Evolutionary conservation across 1,284 basidiomycete genomes (phyloP), one percentile per base, ranked within the genome.

Genomic region (Papiliotrema terrestris): DNA sequence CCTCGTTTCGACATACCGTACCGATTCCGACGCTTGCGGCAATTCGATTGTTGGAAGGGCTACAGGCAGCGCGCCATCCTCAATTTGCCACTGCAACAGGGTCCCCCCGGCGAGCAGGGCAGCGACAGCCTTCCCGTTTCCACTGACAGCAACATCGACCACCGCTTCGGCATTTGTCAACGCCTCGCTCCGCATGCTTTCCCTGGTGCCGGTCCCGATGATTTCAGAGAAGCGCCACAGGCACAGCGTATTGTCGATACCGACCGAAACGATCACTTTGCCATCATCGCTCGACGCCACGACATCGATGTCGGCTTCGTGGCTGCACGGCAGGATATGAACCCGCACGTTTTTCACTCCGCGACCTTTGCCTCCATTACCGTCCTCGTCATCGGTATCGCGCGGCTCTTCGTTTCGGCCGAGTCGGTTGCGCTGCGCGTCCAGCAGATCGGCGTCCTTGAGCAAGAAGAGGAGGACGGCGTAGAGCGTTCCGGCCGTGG

Each of bases 391-490:
- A 6, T 84, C 69, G 13, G 53, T 54, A 9, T 59, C 61, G 8
- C 66, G 56, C 9, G 59, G 59, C 11, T 58, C 59, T 45, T 63
- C 58, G 25, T 59, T 57, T 43, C 72, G n/a, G 74, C 65, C 58
- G 66, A 76, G 51, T 64, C 64, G 55, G 55, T 87, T 82, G 43
- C 86, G 81, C 67, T 93, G 91, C 4, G 88, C 87, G 66, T 94
- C 92, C 15, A 97, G 82, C 1, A 93, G 82, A 58, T 98, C 92
- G 0, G 91, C 85, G 62, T 96, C 88, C 77, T 95, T 95, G 56
- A 97, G 80, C 1, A 98, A 81, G 70, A 94, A 94, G n/a, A 91
- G 81, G 14, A 96, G 78, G 20, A 98, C 76, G 8, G 83, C 80
- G 72, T 89, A 97, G 2, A 98, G 80, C 1, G 83, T 74, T 35